Percentiles rank a stretch among this genome's conserved stretches.
Evolutionary conservation across 129 eudicot genomes (phyloP).

Genomic region (Flaveria brownii): DNA sequence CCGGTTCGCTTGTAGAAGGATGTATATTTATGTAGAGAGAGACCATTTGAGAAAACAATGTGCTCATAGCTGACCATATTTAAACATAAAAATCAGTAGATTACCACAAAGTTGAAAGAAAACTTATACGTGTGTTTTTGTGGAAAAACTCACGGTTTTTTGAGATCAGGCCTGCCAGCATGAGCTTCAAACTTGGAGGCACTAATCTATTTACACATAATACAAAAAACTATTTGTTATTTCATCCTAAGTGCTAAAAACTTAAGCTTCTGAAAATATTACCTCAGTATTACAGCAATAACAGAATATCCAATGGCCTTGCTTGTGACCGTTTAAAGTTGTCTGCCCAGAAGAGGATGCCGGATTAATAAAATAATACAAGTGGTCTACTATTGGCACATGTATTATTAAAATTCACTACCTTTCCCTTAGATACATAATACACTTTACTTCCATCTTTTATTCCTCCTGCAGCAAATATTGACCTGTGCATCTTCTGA

Average conservation of each 20-base stretch:
- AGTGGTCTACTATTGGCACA: conserved; percentile 2
- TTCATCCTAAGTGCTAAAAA: background rate
- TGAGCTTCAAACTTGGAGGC: conserved; percentile 85
- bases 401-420: conserved; percentile 19
- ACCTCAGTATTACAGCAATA: conserved; percentile 60
- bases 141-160: conserved; percentile 66
- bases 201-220: conserved; percentile 55
- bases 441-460: conserved; percentile 62
- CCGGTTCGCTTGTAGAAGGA: conserved; percentile 42
- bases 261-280: conserved; percentile 6
- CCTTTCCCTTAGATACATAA: conserved; percentile 72
- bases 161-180: conserved; percentile 77
- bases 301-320: conserved; percentile 61
- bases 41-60: conserved; percentile 73
- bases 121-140: background rate
- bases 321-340: conserved; percentile 57
- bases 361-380: background rate
- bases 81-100: background rate
- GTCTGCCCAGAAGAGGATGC: conserved; percentile 43
- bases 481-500: conserved; percentile 57
- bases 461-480: conserved; percentile 60
- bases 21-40: conserved; percentile 73
- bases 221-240: conserved; percentile 10
- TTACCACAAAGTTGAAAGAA: background rate
- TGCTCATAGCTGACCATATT: conserved; percentile 52